Percentiles rank a stretch among this genome's conserved stretches.
Evolutionary conservation across 1,284 basidiomycete genomes (phyloP).

Genomic region (Flammula alnicola): DNA sequence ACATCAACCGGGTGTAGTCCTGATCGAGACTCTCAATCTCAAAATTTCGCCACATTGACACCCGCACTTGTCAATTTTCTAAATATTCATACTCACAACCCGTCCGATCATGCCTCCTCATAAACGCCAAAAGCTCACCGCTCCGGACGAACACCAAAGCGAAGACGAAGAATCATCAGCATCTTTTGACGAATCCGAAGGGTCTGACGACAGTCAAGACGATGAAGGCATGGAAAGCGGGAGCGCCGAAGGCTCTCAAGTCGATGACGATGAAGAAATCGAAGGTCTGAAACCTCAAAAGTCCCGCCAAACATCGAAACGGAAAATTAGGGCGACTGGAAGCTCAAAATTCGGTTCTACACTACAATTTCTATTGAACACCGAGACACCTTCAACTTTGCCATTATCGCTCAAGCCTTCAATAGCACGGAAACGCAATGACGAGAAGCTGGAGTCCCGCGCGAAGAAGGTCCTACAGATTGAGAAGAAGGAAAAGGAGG

Average conservation of each 20-base stretch:
- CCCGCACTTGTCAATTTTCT: conserved; percentile 10
- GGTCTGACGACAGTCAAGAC: conserved; percentile 28
- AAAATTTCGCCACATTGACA: background rate
- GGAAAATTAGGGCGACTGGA: conserved; percentile 78
- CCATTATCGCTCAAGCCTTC: conserved; percentile 81
- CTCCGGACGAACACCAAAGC: conserved; percentile 31
- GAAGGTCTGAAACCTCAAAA: conserved; percentile 56
- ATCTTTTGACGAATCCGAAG: conserved; percentile 32
- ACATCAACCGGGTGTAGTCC: conserved; percentile 11
- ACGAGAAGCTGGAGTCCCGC: conserved; percentile 72
- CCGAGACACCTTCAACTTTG: conserved; percentile 63
- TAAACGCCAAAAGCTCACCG: conserved; percentile 48
- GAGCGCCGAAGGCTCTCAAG: conserved; percentile 30
- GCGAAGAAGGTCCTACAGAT: conserved; percentile 70
- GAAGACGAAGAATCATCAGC: conserved; percentile 30
- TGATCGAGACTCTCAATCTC: conserved; percentile 14
- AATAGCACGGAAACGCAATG: conserved; percentile 64
- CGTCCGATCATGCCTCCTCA: conserved; percentile 38
- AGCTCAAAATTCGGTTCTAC: conserved; percentile 75
- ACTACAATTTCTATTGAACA: conserved; percentile 69
- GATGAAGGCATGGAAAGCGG: conserved; percentile 36
- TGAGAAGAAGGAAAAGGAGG: conserved; percentile 79
- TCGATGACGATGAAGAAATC: conserved; percentile 69
- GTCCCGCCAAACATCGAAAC: conserved; percentile 78
- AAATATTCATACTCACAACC: conserved; percentile 9